Evolutionary conservation across 2,329 filamentous ascomycete genomes (phyloP), one percentile per base, ranked within the genome.

Genomic region (Xylaria sp.): DNA sequence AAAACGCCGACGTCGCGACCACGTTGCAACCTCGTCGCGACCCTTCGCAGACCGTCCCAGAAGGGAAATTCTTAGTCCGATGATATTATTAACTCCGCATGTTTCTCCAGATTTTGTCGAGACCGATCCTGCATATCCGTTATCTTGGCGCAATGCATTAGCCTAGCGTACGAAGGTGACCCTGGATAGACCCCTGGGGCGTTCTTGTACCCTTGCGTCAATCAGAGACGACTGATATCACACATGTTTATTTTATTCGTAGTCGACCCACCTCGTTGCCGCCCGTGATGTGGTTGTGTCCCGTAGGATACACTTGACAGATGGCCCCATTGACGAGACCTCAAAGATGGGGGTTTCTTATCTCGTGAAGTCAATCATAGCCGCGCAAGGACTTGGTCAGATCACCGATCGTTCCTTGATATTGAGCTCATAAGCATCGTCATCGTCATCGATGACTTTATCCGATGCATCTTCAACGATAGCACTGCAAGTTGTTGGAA

Each of bases 11-110:
- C 25, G 39, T 53, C 36, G 36, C 32, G n/a, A 28, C 46, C 18
- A 45, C 36, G 18, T 28, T 59, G 20, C 18, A 9, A 20, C 46
- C 18, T 36, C 36, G 18, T 28, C 53, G 20, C 18, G 6, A 20
- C 41, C 15, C n/a, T 36, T 23, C 34, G 5, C 20, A 32, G 10
- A 36, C n/a, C 9, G 30, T 50, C 65, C 60, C 4, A 55, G 36
- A 67, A 32, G 23, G 66, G 66, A 52, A 68, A 68, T 56, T 15
- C 4, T 32, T 10, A 59, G n/a, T n/a, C 60, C 65, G 65, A 63
- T 20, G 36, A 34, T 34, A 48, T 20, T 46, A 60, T 63, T 67
- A 67, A 46, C 65, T 60, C 66, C 66, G 66, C 28, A 25, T 25
- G 5, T 65, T 65, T 61, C 61, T 61, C 66, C 65, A 60, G 57